Evolutionary conservation across 306 rosid species (phyloP).

Genomic region (Trichosanthes truncata): DNA sequence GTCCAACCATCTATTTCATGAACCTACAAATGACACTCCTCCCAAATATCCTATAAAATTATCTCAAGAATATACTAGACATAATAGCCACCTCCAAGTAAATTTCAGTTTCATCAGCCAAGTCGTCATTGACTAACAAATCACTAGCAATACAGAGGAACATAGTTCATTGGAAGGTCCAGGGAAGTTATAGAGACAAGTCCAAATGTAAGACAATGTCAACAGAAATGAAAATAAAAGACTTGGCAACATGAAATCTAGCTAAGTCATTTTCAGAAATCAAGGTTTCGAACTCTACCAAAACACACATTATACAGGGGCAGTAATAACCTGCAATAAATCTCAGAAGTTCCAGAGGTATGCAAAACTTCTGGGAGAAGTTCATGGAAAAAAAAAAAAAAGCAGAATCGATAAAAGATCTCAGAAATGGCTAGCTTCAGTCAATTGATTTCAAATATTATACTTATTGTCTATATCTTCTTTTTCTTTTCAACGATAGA

Average conservation of each 20-base stretch:
- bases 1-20: neutral
- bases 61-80: neutral
- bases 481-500: neutral
- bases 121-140: neutral
- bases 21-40: neutral
- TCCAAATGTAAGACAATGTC: neutral
- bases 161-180: neutral
- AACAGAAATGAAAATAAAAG: neutral
- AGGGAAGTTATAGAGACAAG: neutral
- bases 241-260: slow-evolving; percentile 2
- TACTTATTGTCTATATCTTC: neutral
- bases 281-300: neutral
- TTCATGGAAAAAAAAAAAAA: neutral
- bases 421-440: neutral
- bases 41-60: neutral
- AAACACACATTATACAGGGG: neutral
- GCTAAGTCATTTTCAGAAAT: neutral
- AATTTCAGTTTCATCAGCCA: neutral
- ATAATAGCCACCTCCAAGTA: neutral
- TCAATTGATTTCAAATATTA: neutral
- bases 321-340: neutral
- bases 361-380: neutral
- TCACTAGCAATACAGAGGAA: neutral
- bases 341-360: neutral
- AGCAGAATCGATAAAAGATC: neutral